Percentiles rank a stretch among this genome's conserved stretches.
phyloP scores from a whole-genome alignment of 768 basidiomycete species.

The Russula earlei region DNA sequence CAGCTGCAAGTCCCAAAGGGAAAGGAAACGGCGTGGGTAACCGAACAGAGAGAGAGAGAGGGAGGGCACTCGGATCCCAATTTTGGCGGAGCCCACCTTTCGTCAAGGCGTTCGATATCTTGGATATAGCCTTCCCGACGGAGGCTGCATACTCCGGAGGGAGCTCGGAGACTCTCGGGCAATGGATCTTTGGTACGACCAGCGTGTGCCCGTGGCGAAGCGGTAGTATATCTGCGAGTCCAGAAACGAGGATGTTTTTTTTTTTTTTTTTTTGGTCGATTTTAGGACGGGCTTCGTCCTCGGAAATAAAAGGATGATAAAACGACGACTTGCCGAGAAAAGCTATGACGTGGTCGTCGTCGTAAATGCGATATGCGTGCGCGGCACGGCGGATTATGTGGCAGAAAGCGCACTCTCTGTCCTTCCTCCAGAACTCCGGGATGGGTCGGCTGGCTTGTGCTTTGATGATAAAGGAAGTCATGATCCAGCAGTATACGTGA shows the following conservation, averaged over 20 bases:
- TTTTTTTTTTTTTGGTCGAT: no score
- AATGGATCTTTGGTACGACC: conserved; percentile 60
- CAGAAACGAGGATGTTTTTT: no score
- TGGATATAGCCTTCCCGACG: conserved; percentile 48
- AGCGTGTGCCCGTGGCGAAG: conserved; percentile 58
- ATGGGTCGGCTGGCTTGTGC: conserved; percentile 42
- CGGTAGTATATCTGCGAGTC: conserved; percentile 52
- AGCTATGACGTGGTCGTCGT: conserved; percentile 53
- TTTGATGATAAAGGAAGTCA: conserved; percentile 71
- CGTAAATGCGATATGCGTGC: conserved; percentile 44
- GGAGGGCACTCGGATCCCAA: neutral
- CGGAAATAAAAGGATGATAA: neutral
- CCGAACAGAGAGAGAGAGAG: no score
- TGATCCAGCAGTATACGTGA: conserved; percentile 21
- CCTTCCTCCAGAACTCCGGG: conserved; percentile 40
- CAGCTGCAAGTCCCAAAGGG: conserved; percentile 29
- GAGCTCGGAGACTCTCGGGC: conserved; percentile 53
- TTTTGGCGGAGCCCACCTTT: conserved; percentile 35
- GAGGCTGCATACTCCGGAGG: conserved; percentile 50
- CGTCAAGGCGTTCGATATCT: conserved; percentile 53
- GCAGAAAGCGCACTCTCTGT: conserved; percentile 53
- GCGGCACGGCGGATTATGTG: conserved; percentile 45
- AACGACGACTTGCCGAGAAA: conserved; percentile 43
- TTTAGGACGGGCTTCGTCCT: neutral
- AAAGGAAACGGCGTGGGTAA: neutral